Evolutionary conservation across 78 protist species (phyloP).

Genomic region (Dictyostelium intermedium): DNA sequence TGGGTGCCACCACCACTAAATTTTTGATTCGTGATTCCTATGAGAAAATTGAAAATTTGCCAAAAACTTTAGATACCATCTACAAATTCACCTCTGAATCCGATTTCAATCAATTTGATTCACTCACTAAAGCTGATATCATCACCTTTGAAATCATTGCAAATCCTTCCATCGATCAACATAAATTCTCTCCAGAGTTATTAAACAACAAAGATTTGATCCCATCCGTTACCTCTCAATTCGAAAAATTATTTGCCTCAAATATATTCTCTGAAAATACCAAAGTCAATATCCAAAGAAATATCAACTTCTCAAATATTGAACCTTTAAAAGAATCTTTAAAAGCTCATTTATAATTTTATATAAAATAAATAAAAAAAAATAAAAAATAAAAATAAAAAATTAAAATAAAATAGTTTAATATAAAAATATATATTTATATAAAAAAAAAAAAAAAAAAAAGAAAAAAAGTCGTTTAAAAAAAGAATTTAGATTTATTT

Average conservation of each 20-base stretch:
- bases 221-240: not conserved
- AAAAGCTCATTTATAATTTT: not conserved
- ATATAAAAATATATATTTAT: no score
- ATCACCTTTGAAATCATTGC: not conserved
- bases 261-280: not conserved
- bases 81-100: not conserved
- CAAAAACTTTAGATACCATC: not conserved
- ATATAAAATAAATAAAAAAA: not conserved
- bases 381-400: not conserved
- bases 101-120: not conserved
- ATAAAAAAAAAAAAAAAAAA: no score
- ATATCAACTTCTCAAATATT: not conserved
- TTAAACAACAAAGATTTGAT: not conserved
- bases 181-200: not conserved
- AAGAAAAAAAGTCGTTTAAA: no score
- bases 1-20: not conserved
- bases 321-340: not conserved
- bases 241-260: not conserved
- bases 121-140: not conserved
- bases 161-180: not conserved
- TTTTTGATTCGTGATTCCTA: not conserved
- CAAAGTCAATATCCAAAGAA: not conserved
- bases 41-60: not conserved
- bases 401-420: no score
- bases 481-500: no score